A percentile compares a stretch with the other conserved stretches of the same genome.
Conservation (phyloP, 2,329 filamentous ascomycete genomes). For the Remersonia thermophila region DNA sequence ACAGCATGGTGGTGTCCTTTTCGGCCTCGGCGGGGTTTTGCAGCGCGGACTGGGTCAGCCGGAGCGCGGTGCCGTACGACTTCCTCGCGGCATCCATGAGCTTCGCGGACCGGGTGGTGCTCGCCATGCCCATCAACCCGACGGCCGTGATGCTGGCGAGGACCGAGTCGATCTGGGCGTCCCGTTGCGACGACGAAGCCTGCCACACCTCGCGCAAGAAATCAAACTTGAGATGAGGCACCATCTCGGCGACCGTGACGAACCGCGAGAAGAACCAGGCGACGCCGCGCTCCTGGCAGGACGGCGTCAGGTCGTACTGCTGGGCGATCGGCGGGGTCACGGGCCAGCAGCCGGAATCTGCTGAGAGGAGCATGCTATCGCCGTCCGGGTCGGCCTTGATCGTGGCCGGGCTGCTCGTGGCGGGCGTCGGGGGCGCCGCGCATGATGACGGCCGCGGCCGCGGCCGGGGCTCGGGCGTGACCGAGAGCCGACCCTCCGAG, state of each 20-base stretch:
- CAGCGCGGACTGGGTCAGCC: constrained; percentile 39
- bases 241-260: constrained; percentile 32
- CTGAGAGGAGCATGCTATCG: constrained; percentile 19
- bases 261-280: constrained; percentile 41
- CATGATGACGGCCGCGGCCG: constrained; percentile 10
- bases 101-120: constrained; percentile 29
- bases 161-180: constrained; percentile 30
- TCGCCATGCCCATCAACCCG: constrained; percentile 39
- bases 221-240: constrained; percentile 38
- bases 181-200: constrained; percentile 24
- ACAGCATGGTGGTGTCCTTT: constrained; percentile 40
- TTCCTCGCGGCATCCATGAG: constrained; percentile 36
- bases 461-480: constrained; percentile 15
- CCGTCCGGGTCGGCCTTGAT: constrained; percentile 18
- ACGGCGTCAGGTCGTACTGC: constrained; percentile 23
- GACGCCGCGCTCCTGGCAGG: constrained; percentile 31
- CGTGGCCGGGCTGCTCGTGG: constrained; percentile 9
- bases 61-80: constrained; percentile 39
- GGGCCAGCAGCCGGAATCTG: constrained; percentile 23
- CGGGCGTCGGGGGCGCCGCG: constrained; percentile 11
- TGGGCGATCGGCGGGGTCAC: constrained; percentile 18
- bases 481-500: constrained; percentile 11
- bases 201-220: constrained; percentile 42
- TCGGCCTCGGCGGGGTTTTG: constrained; percentile 29
- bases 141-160: constrained; percentile 43